Percentiles rank a stretch among this genome's conserved stretches.
phyloP scores from a whole-genome alignment of 352 stramenopile genomes.

The Globisporangium ultimum region DNA sequence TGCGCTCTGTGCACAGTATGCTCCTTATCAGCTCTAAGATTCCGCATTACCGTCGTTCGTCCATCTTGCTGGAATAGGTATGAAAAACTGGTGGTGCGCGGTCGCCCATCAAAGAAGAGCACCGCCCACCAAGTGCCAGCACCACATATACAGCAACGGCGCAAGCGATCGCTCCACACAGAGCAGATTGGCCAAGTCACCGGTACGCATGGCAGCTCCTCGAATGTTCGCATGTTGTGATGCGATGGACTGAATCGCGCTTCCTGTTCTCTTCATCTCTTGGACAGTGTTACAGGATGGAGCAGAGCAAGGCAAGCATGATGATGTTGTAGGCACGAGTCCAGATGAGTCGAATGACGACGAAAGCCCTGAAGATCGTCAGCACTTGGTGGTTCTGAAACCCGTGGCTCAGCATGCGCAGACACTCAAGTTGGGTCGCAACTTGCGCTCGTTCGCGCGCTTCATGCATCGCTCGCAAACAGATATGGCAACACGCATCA shows the following conservation, averaged over 20 bases:
- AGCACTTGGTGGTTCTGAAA: neutral
- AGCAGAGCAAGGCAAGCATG: too few relatives aligned
- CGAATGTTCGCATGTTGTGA: too few relatives aligned
- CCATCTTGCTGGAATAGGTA: conserved; percentile 17
- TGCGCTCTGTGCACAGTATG: neutral
- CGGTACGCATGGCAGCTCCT: too few relatives aligned
- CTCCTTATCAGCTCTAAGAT: neutral
- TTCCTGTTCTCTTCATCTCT: too few relatives aligned
- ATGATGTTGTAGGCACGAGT: too few relatives aligned
- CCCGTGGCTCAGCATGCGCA: neutral
- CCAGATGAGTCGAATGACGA: too few relatives aligned
- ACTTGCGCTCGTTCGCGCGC: neutral
- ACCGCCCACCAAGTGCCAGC: conserved; percentile 11
- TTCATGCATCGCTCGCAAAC: neutral
- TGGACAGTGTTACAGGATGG: too few relatives aligned
- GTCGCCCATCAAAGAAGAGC: neutral
- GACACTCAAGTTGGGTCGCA: neutral
- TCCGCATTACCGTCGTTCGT: neutral
- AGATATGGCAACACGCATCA: neutral
- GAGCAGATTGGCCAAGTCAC: neutral
- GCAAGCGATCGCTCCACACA: neutral
- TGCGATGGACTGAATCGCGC: too few relatives aligned
- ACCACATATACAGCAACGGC: neutral
- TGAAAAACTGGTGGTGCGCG: conserved; percentile 25
- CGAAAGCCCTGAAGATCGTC: too few relatives aligned